phyloP scores from a whole-genome alignment of 2,329 filamentous ascomycete genomes.

The Coniochaeta sp. region DNA sequence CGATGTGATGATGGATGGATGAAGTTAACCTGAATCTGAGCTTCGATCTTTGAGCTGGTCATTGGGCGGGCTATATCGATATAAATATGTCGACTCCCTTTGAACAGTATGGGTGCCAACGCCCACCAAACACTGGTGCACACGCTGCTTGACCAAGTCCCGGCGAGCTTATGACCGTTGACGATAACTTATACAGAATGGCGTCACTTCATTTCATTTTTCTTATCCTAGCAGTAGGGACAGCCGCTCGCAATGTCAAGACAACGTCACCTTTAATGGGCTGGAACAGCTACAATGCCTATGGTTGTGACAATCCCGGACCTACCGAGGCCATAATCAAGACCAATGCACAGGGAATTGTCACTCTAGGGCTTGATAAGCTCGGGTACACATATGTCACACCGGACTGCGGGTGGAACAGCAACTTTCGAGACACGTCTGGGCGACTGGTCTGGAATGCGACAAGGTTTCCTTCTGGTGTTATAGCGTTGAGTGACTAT shows the following conservation, averaged over 20 bases:
- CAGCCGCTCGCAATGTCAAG: background rate
- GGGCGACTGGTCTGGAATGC: slow-evolving; percentile 42
- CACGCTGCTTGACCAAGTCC: too few species aligned
- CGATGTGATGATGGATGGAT: too few species aligned
- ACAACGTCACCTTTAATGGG: slow-evolving; percentile 35
- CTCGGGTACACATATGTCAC: slow-evolving; percentile 50
- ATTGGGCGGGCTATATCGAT: too few species aligned
- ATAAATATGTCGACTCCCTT: too few species aligned
- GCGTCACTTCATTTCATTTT: background rate
- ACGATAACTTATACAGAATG: too few species aligned
- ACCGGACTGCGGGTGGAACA: slow-evolving; percentile 51
- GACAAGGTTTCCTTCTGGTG: slow-evolving; percentile 40
- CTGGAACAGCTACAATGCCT: slow-evolving; percentile 55
- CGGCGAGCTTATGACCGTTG: too few species aligned
- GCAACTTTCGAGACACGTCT: slow-evolving; percentile 27
- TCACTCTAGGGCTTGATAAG: slow-evolving; percentile 40
- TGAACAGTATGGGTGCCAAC: too few species aligned
- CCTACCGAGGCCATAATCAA: slow-evolving; percentile 40
- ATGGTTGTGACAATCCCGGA: slow-evolving; percentile 28
- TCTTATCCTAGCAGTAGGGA: background rate
- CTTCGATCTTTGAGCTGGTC: too few species aligned
- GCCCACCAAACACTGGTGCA: too few species aligned
- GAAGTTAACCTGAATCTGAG: too few species aligned
- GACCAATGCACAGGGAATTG: slow-evolving; percentile 43
- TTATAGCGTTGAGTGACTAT: slow-evolving; percentile 38